Evolutionary conservation across 495 filamentous ascomycete species (phyloP).

Genomic region (Aspergillus mulundensis): DNA sequence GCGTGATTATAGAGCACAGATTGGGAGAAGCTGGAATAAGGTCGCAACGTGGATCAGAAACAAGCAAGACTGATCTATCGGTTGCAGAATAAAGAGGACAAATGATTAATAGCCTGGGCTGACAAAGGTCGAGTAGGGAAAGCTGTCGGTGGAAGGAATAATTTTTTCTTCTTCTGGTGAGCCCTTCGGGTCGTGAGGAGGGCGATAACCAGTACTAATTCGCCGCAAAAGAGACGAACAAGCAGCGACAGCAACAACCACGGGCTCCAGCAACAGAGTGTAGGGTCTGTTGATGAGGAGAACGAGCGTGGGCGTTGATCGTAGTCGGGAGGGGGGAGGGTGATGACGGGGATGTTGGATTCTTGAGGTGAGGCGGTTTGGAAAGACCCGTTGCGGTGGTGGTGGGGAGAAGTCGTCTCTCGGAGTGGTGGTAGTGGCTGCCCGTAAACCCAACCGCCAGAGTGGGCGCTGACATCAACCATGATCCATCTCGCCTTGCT

Average conservation of each 20-base stretch:
- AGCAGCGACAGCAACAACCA: slow-evolving; percentile 13
- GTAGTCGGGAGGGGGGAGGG: slow-evolving; percentile 10
- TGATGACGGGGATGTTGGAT: slow-evolving; percentile 17
- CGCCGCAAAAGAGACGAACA: slow-evolving; percentile 7
- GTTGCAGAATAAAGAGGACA: slow-evolving; percentile 19
- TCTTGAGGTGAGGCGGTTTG: slow-evolving; percentile 24
- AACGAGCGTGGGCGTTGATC: slow-evolving; percentile 14
- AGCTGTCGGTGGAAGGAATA: slow-evolving; percentile 9
- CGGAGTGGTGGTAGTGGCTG: slow-evolving; percentile 15
- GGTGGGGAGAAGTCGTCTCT: slow-evolving; percentile 14
- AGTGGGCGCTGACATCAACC: slow-evolving; percentile 27
- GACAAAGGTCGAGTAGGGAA: slow-evolving; percentile 13
- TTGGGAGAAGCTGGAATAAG: slow-evolving; percentile 10
- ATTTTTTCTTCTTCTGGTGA: slow-evolving; percentile 8
- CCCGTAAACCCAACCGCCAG: slow-evolving; percentile 19
- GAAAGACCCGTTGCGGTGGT: slow-evolving; percentile 18
- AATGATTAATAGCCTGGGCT: slow-evolving; percentile 26
- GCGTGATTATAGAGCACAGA: slow-evolving; percentile 11
- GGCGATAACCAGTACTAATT: slow-evolving; percentile 3
- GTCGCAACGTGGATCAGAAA: slow-evolving; percentile 19
- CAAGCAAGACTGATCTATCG: slow-evolving; percentile 13
- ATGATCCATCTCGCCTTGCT: not conserved
- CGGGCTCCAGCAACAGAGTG: slow-evolving; percentile 14
- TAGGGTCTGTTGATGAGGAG: slow-evolving; percentile 12
- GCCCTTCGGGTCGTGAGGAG: slow-evolving; percentile 7